Evolutionary conservation across 129 eudicot genomes (phyloP), one percentile per base, ranked within the genome.

Genomic region (Tanacetum coccineum): DNA sequence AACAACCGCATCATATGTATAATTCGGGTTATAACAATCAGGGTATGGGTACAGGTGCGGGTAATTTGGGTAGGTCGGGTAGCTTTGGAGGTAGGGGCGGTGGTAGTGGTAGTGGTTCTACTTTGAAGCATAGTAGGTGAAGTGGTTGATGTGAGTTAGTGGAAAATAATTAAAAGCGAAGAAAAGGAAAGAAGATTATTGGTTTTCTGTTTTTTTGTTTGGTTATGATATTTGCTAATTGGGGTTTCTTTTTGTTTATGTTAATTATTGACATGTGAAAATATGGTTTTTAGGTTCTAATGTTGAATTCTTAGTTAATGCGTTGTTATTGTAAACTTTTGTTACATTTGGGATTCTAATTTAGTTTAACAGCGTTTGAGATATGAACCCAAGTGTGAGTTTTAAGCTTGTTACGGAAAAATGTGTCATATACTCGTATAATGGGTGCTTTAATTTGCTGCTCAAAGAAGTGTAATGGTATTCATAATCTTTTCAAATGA

Each of bases 31-130:
- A 64, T 62, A 65, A 73, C 71, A 68, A 68, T 45, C 75, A 76
- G 17, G 81, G 77, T 28, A 36, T 77, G 81, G 81, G 80, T 61
- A 8, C 47, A 70, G 78, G 82, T 45, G 22, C 21, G 72, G 81
- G 72, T 30, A 45, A 70, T 70, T 64, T 55, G 39, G 81, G 78
- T 54, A 68, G 73, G 13, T 57, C 53, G 53, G 73, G 63, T 30
- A 70, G 74, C 9, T 36, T 36, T 36, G 42, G 42, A 6, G 42
- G 42, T 36, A 6, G 42, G 9, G 42, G 42, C 46, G 73, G 73
- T 54, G 46, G 68, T 44, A 45, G 59, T 5, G 68, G 79, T 68
- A 72, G 73, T 21, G 69, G 64, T 26, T 73, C 82, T 6, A 48
- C 74, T 39, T 45, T 72, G 47, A 78, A 66, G 78, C 77, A 64